Evolutionary conservation across 2,329 filamentous ascomycete genomes (phyloP).

Genomic region (Sarocladium kiliense): DNA sequence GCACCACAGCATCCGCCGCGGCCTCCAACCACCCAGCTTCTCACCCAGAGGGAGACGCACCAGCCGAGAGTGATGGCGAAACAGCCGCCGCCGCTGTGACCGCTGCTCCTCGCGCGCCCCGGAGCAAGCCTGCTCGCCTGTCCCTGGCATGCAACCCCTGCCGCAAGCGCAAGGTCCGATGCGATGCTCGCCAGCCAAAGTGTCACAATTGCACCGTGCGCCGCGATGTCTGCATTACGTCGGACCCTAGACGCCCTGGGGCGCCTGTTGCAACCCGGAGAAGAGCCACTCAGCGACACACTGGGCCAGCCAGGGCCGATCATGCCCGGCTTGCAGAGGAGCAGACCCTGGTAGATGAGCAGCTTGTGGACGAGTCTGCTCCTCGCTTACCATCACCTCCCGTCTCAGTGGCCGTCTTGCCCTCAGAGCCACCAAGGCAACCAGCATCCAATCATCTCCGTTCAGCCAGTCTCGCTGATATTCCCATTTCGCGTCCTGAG

Average conservation of each 20-base stretch:
- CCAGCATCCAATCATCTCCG: not conserved
- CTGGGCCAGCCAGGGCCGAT: not conserved
- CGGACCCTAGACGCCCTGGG: not conserved
- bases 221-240: not conserved
- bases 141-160: slow-evolving; percentile 21
- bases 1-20: not conserved
- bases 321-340: not conserved
- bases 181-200: slow-evolving; percentile 21
- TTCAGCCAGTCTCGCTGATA: not conserved
- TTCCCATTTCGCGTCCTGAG: not conserved
- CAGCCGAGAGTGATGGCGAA: not conserved
- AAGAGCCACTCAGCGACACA: not conserved
- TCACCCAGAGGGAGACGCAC: not conserved
- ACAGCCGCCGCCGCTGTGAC: not conserved
- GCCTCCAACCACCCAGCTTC: not conserved
- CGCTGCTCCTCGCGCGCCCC: not conserved
- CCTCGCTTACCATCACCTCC: not conserved
- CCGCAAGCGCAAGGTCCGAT: slow-evolving; percentile 24
- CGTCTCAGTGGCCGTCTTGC: not conserved
- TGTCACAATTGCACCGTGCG: slow-evolving; percentile 20
- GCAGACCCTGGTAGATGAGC: not conserved
- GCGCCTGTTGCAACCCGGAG: not conserved
- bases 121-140: slow-evolving; percentile 19
- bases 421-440: not conserved
- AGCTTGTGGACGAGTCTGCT: not conserved